phyloP scores from a whole-genome alignment of 192 early-diverging fungal genomes.

The Podila minutissima region DNA sequence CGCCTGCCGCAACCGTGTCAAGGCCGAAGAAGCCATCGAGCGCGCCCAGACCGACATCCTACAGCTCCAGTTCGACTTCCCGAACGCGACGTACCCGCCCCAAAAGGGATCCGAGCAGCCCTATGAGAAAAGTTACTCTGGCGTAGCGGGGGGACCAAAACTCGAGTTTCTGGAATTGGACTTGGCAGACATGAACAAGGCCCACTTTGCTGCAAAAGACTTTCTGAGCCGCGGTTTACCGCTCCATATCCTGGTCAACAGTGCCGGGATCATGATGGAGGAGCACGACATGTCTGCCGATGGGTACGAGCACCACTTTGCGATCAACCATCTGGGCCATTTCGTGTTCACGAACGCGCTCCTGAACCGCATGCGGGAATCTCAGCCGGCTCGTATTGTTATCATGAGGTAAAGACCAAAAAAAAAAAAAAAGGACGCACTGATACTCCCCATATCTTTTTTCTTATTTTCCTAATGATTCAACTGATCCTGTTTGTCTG shows the following conservation, averaged over 20 bases:
- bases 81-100: constrained; percentile 1
- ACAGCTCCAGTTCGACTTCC: constrained; percentile 20
- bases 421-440: too few relatives aligned
- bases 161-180: constrained; percentile 55
- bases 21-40: constrained; percentile 18
- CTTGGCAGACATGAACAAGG: constrained; percentile 36
- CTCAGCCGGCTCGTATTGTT: constrained; percentile 23
- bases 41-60: constrained; percentile 14
- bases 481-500: too few relatives aligned
- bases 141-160: background rate
- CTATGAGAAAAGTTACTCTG: background rate
- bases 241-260: constrained; percentile 54
- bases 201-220: constrained; percentile 13
- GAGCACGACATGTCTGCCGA: constrained; percentile 51
- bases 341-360: constrained; percentile 52
- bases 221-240: constrained; percentile 20
- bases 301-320: constrained; percentile 59
- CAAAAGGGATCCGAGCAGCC: background rate
- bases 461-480: too few relatives aligned
- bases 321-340: constrained; percentile 59
- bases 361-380: constrained; percentile 8
- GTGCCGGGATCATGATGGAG: constrained; percentile 50
- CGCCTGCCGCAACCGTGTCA: constrained; percentile 12
- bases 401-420: background rate
- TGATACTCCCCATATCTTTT: too few relatives aligned